Conservation (phyloP, 2,329 filamentous ascomycete species). For the Pseudogymnoascus sp. region DNA sequence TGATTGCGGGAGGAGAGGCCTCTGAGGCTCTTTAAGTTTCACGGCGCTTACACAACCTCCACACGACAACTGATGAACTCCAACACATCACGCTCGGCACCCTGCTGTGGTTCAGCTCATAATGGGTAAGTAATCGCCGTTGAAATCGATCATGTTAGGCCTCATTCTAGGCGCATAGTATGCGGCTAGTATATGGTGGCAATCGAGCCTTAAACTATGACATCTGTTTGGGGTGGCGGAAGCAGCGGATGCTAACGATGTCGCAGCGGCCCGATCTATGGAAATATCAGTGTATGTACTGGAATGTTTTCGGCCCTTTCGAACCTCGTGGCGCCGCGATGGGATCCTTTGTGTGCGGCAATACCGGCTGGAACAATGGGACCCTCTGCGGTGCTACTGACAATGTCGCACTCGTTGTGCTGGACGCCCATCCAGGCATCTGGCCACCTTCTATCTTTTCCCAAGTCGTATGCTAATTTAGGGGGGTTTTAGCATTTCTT, state of each 20-base stretch:
- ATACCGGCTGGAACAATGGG: background rate
- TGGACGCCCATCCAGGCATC: background rate
- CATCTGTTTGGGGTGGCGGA: background rate
- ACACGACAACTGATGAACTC: background rate
- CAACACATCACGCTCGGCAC: background rate
- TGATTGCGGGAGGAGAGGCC: background rate
- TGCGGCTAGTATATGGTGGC: background rate
- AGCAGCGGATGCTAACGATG: background rate
- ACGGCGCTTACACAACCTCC: background rate
- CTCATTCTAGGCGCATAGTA: background rate
- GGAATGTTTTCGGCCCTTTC: conserved; percentile 40
- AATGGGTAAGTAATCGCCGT: background rate
- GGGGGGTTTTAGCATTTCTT: background rate
- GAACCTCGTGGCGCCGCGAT: background rate
- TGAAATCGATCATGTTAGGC: background rate
- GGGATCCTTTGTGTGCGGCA: background rate
- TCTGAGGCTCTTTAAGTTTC: background rate
- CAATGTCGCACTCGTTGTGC: background rate
- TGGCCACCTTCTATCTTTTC: background rate
- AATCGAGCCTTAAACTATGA: background rate
- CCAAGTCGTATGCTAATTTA: background rate
- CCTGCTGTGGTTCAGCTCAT: background rate
- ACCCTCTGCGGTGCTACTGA: background rate
- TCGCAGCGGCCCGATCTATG: background rate
- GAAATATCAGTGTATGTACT: conserved; percentile 23